Evolutionary conservation across 2,329 filamentous ascomycete species (phyloP).

Genomic region (Xylariales sp.): DNA sequence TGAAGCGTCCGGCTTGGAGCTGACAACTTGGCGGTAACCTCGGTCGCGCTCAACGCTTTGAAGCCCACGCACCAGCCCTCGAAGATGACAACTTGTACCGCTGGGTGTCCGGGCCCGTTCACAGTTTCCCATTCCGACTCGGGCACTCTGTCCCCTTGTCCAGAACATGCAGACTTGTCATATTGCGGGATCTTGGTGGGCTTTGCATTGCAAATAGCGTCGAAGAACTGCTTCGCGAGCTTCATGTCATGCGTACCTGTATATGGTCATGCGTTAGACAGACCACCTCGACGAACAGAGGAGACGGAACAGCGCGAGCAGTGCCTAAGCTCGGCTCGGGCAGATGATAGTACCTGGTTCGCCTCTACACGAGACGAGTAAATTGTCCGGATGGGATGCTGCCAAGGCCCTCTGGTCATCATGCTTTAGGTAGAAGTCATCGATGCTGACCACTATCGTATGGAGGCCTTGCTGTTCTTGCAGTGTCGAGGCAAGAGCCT

Average conservation of each 20-base stretch:
- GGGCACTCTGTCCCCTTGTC: conserved; percentile 70
- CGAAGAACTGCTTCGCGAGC: conserved; percentile 60
- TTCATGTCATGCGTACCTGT: conserved; percentile 65
- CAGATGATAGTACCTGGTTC: conserved; percentile 76
- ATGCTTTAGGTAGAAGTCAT: conserved; percentile 83
- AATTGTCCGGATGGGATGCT: conserved; percentile 61
- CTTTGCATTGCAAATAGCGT: conserved; percentile 45
- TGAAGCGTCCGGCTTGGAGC: conserved; percentile 44
- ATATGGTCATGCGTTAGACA: neutral
- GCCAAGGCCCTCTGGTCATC: conserved; percentile 62
- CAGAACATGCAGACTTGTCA: conserved; percentile 75
- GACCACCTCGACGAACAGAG: too few relatives aligned
- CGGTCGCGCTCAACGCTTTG: conserved; percentile 51
- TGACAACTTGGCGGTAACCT: conserved; percentile 48
- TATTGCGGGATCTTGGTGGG: conserved; percentile 65
- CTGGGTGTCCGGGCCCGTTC: conserved; percentile 44
- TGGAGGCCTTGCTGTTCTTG: conserved; percentile 50
- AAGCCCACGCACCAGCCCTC: conserved; percentile 94
- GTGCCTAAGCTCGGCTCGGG: too few relatives aligned
- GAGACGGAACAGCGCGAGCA: too few relatives aligned
- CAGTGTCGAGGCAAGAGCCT: conserved; percentile 58
- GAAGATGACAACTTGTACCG: conserved; percentile 66
- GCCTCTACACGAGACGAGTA: conserved; percentile 74
- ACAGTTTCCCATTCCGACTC: conserved; percentile 56
- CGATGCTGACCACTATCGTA: conserved; percentile 73